Conservation (phyloP, 2,329 filamentous ascomycete genomes). For the Aspergillus fischeri region DNA sequence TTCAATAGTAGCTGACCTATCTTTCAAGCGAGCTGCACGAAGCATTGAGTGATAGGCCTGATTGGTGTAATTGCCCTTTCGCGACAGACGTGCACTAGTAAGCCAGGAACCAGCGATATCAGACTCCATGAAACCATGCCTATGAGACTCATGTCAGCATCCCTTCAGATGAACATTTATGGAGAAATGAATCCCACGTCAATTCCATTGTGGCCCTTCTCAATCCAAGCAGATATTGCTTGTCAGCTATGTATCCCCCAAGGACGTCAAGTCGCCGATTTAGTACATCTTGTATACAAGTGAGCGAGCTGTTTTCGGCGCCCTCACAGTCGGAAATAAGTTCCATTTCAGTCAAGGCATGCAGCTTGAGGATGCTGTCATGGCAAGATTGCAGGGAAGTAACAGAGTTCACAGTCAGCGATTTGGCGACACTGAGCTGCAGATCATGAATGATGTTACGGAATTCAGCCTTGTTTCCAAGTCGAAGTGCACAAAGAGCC, state of each 20-base stretch:
- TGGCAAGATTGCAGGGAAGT: constrained; percentile 80
- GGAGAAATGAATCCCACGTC: constrained; percentile 33
- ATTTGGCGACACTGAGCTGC: constrained; percentile 65
- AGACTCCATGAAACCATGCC: constrained; percentile 57
- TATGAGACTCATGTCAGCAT: constrained; percentile 26
- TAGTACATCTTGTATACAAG: constrained; percentile 51
- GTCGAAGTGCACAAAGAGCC: constrained; percentile 59
- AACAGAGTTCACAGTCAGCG: constrained; percentile 72
- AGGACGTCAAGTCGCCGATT: constrained; percentile 80
- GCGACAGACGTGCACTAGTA: constrained; percentile 74
- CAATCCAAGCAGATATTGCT: constrained; percentile 86
- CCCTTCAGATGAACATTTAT: not conserved
- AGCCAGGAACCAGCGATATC: constrained; percentile 85
- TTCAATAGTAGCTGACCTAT: constrained; percentile 86
- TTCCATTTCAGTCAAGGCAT: constrained; percentile 84
- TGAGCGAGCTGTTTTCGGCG: constrained; percentile 19
- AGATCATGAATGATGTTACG: constrained; percentile 57
- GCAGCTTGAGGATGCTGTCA: constrained; percentile 77
- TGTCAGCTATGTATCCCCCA: constrained; percentile 84
- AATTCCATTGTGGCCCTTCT: constrained; percentile 84
- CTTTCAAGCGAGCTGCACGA: constrained; percentile 77
- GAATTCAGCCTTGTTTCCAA: constrained; percentile 51
- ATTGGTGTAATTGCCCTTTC: constrained; percentile 77
- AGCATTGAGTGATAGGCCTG: constrained; percentile 93
- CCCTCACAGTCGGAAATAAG: constrained; percentile 57